These are phyloP conservation scores for Hondaea fermentalgiana DNA, from an alignment of 108 stramenopile genomes.

Conservation along the genomic window DNA sequence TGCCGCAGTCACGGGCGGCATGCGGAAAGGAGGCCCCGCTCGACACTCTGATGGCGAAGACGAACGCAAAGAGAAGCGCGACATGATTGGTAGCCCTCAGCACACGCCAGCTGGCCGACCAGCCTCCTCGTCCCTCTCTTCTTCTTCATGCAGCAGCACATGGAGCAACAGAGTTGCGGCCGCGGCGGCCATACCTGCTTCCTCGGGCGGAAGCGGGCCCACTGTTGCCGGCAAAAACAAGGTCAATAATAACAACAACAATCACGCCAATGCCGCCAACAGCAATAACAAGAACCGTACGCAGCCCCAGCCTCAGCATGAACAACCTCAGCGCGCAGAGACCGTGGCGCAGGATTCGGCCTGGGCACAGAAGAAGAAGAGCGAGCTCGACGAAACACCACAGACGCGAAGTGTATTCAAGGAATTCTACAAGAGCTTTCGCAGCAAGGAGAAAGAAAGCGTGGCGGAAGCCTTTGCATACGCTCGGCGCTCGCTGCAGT, in stretches of 20 bases:
- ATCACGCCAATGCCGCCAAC: not conserved
- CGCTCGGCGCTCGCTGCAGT: not conserved
- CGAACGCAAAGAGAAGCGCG: not conserved
- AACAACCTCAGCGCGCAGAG: not conserved
- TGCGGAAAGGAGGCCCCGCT: not conserved
- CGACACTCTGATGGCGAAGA: not conserved
- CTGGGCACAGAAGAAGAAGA: not conserved
- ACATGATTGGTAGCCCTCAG: not conserved
- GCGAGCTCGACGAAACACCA: not conserved
- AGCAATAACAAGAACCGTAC: not conserved
- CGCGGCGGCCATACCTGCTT: not conserved
- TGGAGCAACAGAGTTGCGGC: no score
- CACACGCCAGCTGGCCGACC: no score
- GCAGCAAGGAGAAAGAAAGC: not conserved
- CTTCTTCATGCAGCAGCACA: no score
- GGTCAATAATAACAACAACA: not conserved
- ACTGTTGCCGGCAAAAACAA: not conserved
- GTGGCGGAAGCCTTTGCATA: not conserved
- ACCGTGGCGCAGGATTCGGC: not conserved
- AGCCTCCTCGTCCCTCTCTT: no score
- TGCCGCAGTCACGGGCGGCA: not conserved
- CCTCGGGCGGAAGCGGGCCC: not conserved
- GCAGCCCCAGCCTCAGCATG: not conserved
- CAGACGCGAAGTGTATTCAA: not conserved
- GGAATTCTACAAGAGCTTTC: not conserved